A percentile compares a stretch with the other conserved stretches of the same genome.
Evolutionary conservation across 1,284 basidiomycete genomes (phyloP).

Genomic region (Boletellus dicymbophilus): DNA sequence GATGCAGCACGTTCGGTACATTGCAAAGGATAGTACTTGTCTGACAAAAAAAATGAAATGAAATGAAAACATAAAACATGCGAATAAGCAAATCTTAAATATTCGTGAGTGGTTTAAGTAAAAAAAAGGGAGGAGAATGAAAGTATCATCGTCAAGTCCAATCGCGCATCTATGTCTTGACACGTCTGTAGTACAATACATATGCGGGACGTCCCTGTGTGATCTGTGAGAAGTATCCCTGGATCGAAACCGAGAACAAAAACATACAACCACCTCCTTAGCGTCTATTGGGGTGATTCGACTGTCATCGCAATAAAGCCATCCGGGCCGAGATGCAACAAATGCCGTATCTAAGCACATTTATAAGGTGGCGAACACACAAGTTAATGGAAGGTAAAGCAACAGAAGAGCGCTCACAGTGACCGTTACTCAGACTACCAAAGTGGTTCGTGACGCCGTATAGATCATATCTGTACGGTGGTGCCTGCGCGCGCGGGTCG

Average conservation of each 20-base stretch:
- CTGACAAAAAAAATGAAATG: not conserved
- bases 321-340: constrained; percentile 75
- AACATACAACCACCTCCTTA: constrained; percentile 83
- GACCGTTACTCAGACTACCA: constrained; percentile 87
- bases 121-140: no score
- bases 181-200: constrained; percentile 84
- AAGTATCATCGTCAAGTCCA: not conserved
- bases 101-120: constrained; percentile 14
- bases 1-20: constrained; percentile 21
- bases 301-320: constrained; percentile 90
- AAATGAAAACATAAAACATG: constrained; percentile 17
- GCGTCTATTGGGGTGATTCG: constrained; percentile 68
- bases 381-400: not conserved
- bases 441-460: constrained; percentile 94
- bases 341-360: constrained; percentile 75
- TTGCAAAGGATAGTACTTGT: constrained; percentile 15
- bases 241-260: not conserved
- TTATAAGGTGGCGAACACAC: constrained; percentile 3
- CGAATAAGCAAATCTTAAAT: constrained; percentile 37
- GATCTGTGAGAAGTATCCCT: constrained; percentile 11
- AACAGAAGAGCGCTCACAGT: constrained; percentile 65
- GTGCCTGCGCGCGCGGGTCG: constrained; percentile 79
- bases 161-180: constrained; percentile 46
- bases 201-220: constrained; percentile 82
- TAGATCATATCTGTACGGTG: constrained; percentile 86